A percentile compares a stretch with the other conserved stretches of the same genome.
Evolutionary conservation across 2,329 filamentous ascomycete genomes (phyloP).

Genomic region (Clonostachys byssicola): DNA sequence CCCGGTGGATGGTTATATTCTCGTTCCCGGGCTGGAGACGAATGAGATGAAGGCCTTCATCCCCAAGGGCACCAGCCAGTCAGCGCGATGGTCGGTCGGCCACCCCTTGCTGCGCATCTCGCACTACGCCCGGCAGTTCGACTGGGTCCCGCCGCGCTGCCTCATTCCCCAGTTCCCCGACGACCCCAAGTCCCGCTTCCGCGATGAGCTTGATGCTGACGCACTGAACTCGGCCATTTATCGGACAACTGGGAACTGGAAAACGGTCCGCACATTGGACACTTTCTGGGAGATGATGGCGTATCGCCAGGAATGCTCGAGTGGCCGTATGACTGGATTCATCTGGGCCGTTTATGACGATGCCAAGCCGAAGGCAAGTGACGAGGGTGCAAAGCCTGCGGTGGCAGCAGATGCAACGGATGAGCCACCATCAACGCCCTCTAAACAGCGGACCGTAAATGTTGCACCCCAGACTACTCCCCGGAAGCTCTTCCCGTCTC

Average conservation of each 20-base stretch:
- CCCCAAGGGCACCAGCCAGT: slow-evolving; percentile 46
- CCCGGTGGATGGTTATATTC: slow-evolving; percentile 61
- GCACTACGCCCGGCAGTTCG: slow-evolving; percentile 54
- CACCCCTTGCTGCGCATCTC: slow-evolving; percentile 65
- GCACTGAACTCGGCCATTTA: slow-evolving; percentile 52
- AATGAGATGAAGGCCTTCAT: slow-evolving; percentile 78
- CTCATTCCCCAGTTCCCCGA: slow-evolving; percentile 90
- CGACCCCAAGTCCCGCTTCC: slow-evolving; percentile 88
- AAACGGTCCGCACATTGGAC: slow-evolving; percentile 76
- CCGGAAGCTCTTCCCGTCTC: slow-evolving; percentile 19
- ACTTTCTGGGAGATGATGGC: slow-evolving; percentile 99
- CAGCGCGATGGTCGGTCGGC: slow-evolving; percentile 59
- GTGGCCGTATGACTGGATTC: slow-evolving; percentile 88
- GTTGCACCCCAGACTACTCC: slow-evolving; percentile 23
- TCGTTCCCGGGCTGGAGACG: slow-evolving; percentile 83
- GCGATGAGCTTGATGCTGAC: slow-evolving; percentile 86
- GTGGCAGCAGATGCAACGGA: not conserved
- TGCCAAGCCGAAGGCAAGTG: slow-evolving; percentile 7
- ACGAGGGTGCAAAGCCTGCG: slow-evolving; percentile 5
- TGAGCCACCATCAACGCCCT: not conserved
- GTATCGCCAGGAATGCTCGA: slow-evolving; percentile 91
- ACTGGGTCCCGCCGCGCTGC: slow-evolving; percentile 69
- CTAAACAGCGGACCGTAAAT: slow-evolving; percentile 3
- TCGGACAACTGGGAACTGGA: slow-evolving; percentile 68
- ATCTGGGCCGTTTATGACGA: slow-evolving; percentile 86